Conservation (phyloP, 163 green algal genomes). For the Botryococcus braunii region DNA sequence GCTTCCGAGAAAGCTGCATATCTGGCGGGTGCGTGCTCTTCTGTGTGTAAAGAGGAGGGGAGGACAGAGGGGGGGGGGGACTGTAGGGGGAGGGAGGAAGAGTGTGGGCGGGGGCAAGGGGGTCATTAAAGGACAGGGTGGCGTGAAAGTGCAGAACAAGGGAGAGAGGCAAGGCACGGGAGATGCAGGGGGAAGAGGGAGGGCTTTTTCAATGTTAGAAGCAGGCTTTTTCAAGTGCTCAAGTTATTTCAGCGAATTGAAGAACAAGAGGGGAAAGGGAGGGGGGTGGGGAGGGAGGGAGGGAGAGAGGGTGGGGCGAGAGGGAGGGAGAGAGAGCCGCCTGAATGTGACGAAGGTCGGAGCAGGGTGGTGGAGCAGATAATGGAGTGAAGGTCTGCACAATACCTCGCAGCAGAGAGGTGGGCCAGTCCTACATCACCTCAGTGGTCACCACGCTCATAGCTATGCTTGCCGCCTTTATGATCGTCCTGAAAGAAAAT, state of each 20-base stretch:
- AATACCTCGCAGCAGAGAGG: slow-evolving; percentile 78
- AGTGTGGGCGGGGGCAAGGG: too few relatives aligned
- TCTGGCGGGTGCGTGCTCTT: too few relatives aligned
- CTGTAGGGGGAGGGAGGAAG: too few relatives aligned
- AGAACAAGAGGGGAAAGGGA: background rate
- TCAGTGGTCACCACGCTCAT: slow-evolving; percentile 60
- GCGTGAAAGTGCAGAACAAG: too few relatives aligned
- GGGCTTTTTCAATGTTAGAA: too few relatives aligned
- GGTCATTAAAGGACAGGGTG: too few relatives aligned
- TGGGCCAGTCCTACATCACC: slow-evolving; percentile 76
- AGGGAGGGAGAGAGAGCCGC: background rate
- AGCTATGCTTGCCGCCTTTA: slow-evolving; percentile 38
- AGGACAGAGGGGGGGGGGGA: too few relatives aligned
- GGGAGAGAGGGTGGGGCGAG: background rate
- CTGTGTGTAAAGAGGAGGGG: too few relatives aligned
- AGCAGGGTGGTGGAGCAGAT: background rate
- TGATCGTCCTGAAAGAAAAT: slow-evolving; percentile 30
- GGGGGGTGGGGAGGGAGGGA: background rate
- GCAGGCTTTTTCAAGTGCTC: too few relatives aligned
- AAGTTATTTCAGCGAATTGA: background rate
- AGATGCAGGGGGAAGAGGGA: too few relatives aligned
- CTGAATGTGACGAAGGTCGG: background rate
- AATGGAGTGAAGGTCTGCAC: background rate
- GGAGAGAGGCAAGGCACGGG: too few relatives aligned
- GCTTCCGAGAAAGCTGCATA: too few relatives aligned